Conservation (phyloP, 1,284 basidiomycete genomes). For the Tilletia setariae region DNA sequence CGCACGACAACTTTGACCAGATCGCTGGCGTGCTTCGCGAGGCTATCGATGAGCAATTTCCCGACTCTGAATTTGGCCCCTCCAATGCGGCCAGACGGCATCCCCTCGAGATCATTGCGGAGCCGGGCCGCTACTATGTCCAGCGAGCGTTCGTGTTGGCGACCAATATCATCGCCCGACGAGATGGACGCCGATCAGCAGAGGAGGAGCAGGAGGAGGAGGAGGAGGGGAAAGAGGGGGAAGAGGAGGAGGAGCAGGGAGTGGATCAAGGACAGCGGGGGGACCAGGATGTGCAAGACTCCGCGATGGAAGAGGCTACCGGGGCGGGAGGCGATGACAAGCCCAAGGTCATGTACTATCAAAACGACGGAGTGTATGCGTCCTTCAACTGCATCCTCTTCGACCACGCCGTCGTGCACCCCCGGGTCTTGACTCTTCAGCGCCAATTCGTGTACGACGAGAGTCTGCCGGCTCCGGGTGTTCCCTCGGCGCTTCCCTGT, state of each 20-base stretch:
- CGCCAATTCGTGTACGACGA: slow-evolving; percentile 52
- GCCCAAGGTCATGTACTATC: slow-evolving; percentile 53
- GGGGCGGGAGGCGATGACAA: slow-evolving; percentile 18
- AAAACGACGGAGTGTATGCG: slow-evolving; percentile 66
- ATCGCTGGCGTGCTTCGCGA: slow-evolving; percentile 71
- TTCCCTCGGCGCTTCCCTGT: slow-evolving; percentile 8
- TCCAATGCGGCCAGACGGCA: slow-evolving; percentile 24
- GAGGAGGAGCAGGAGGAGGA: slow-evolving; percentile 19
- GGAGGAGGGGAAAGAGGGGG: slow-evolving; percentile 6
- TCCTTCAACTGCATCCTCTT: slow-evolving; percentile 97
- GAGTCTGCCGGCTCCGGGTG: slow-evolving; percentile 41
- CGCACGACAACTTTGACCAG: slow-evolving; percentile 78
- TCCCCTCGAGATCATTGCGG: slow-evolving; percentile 79
- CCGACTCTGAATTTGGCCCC: slow-evolving; percentile 59
- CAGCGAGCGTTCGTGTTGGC: slow-evolving; percentile 86
- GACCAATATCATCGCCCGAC: slow-evolving; percentile 85
- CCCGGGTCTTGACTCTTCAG: slow-evolving; percentile 67
- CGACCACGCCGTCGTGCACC: slow-evolving; percentile 82
- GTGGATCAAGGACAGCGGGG: slow-evolving; percentile 72
- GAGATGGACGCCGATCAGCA: slow-evolving; percentile 36
- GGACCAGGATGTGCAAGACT: neutral
- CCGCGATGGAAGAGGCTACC: neutral
- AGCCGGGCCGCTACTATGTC: slow-evolving; percentile 95
- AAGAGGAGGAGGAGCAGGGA: slow-evolving; percentile 66
- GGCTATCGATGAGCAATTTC: slow-evolving; percentile 79